Conservation (phyloP, 192 early-diverging fungal genomes). For the Rhizoclosmatium sp. region DNA sequence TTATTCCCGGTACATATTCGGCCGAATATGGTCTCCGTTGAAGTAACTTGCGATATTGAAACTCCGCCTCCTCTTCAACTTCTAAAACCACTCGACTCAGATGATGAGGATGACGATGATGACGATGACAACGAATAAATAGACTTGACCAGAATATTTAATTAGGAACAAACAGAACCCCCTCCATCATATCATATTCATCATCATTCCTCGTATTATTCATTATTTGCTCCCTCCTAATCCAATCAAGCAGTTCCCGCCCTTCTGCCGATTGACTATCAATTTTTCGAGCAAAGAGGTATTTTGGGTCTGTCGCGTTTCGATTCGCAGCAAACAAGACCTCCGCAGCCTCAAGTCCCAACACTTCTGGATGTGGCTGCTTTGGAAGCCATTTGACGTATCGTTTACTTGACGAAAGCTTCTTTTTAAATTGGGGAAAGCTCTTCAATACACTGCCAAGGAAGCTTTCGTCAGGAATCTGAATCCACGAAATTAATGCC, state of each 20-base stretch:
- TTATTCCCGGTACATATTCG: conserved; percentile 14
- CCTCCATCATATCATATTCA: background rate
- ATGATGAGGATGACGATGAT: background rate
- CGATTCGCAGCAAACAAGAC: no score
- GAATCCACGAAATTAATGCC: background rate
- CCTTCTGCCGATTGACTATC: conserved; percentile 26
- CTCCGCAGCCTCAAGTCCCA: no score
- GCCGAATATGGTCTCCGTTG: conserved; percentile 1
- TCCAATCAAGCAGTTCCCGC: conserved; percentile 47
- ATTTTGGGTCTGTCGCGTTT: conserved; percentile 30
- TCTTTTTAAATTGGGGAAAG: conserved; percentile 31
- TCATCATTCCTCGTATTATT: conserved; percentile 20
- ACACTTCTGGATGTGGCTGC: conserved; percentile 31
- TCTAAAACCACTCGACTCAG: background rate
- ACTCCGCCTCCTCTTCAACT: background rate
- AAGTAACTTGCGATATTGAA: conserved; percentile 24
- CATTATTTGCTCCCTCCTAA: conserved; percentile 42
- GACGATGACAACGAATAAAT: no score
- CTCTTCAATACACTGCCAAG: conserved; percentile 40
- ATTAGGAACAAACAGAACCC: background rate
- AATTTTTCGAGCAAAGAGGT: conserved; percentile 56
- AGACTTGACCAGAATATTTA: background rate
- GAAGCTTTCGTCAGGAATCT: conserved; percentile 50
- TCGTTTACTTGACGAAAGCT: conserved; percentile 34
- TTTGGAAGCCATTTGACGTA: conserved; percentile 34